These are phyloP conservation scores for Cladophialophora immunda DNA, from an alignment of 2,329 filamentous ascomycete genomes.

Conservation along the genomic window DNA sequence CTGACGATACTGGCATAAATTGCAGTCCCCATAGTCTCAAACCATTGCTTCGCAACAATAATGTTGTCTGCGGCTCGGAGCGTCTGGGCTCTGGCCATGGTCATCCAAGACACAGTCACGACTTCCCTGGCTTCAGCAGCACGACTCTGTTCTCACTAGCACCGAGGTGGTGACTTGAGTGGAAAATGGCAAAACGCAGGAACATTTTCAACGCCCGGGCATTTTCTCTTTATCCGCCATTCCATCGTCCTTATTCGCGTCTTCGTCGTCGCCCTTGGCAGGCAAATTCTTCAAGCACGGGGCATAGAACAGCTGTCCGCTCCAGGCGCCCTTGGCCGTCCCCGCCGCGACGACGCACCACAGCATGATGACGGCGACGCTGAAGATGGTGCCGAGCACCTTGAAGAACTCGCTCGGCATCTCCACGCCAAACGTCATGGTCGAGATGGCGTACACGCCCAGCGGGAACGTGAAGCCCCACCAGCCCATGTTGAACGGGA, in stretches of 20 bases:
- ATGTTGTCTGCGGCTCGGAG: no score
- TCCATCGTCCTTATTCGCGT: constrained; percentile 19
- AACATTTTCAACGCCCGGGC: constrained; percentile 4
- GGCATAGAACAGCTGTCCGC: constrained; percentile 62
- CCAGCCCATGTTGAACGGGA: constrained; percentile 71
- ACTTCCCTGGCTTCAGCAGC: no score
- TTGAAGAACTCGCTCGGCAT: constrained; percentile 65
- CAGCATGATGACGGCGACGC: constrained; percentile 60
- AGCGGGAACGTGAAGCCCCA: constrained; percentile 69
- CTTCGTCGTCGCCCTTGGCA: constrained; percentile 25
- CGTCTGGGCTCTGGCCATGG: no score
- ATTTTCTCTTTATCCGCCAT: constrained; percentile 25
- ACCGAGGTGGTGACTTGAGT: no score
- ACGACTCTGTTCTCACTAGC: no score
- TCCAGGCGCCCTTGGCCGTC: constrained; percentile 59
- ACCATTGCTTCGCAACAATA: no score
- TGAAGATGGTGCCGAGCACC: constrained; percentile 65
- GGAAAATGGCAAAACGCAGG: no score
- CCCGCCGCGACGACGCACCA: constrained; percentile 64
- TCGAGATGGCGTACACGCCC: constrained; percentile 63
- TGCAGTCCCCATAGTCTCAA: no score
- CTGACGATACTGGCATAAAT: no score
- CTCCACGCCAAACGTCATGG: constrained; percentile 56
- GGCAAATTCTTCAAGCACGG: constrained; percentile 59
- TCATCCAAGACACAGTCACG: no score